Base-by-base conservation (phyloP, 306 rosid species). In the Abrus pulchellus region DNA sequence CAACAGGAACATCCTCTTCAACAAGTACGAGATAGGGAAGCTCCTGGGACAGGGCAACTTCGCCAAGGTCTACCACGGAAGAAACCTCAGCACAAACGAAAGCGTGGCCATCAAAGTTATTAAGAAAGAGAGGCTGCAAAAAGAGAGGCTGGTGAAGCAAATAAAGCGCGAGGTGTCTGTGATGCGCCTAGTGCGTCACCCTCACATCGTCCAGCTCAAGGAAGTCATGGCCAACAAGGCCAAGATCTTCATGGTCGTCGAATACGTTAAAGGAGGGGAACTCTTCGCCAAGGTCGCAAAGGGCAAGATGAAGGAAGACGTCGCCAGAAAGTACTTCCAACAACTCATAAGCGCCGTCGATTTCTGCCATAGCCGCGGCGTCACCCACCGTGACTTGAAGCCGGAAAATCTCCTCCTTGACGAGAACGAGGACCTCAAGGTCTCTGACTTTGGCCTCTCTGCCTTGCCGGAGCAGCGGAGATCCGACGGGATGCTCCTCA, bases 341-440 rank as follows among this genome's bases (percentile, higher is more conserved):
- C 96, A 94, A 6, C 59, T 94, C 6, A 78, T 92, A 5, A 81
- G 87, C 54, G 97, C 96, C 1, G 88, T 94, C 1, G 97, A 94
- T 40, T 94, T 90, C 81, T 94, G 97, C 65, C 98, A 94, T 50
- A 92, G 97, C 74, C 88, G 98, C 0, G 96, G 97, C 0, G 94
- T 94, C 5, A 89, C 90, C 0, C 97, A 94, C 80, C 96, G 94
- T 0, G 97, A 94, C 32, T 62, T 94, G 5, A 94, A 94, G 76
- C 98, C 97, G 0, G 98, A 94, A 70, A 94, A 94, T 60, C 87
- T 94, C 9, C 90, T 94, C 1, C 47, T 94, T 1, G 97, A 94
- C 63, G 89, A 86, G 20, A 92, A 94, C 65, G 94, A 84, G 5
- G 90, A 94, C 47, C 71, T 94, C 1, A 94, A 90, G 30, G 88